phyloP scores from a whole-genome alignment of 139 green algal species.

The Chlorella sorokiniana region DNA sequence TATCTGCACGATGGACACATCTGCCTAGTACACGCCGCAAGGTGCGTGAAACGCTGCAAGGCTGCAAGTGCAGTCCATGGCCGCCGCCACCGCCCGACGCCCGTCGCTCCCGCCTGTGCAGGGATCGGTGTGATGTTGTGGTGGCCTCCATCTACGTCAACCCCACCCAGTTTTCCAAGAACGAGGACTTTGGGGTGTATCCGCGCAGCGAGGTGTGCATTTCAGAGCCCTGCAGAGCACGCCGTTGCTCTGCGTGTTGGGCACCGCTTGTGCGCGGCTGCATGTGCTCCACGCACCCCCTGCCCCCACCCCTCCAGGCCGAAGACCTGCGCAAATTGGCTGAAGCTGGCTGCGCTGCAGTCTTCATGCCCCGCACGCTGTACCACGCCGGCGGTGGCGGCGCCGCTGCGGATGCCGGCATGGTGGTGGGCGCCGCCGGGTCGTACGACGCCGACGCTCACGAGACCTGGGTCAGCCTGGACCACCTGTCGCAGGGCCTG shows the following conservation, averaged over 20 bases:
- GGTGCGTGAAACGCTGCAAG: conserved; percentile 38
- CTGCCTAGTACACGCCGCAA: conserved; percentile 78
- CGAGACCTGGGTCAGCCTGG: conserved; percentile 82
- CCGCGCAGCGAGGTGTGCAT: conserved; percentile 69
- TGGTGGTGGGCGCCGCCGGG: conserved; percentile 61
- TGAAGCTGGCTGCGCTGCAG: conserved; percentile 63
- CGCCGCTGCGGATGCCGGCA: conserved; percentile 39
- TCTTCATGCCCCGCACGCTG: conserved; percentile 68
- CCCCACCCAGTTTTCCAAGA: conserved; percentile 83
- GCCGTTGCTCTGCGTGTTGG: neutral
- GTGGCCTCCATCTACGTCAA: conserved; percentile 98
- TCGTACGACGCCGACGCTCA: conserved; percentile 55
- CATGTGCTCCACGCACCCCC: neutral
- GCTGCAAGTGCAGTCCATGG: neutral
- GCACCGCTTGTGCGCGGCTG: neutral
- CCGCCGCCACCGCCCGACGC: too few relatives aligned
- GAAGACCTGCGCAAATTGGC: conserved; percentile 78
- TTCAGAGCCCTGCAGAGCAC: neutral
- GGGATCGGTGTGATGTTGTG: conserved; percentile 79
- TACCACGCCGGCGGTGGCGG: conserved; percentile 28
- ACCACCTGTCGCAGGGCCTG: conserved; percentile 81
- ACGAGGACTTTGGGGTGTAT: conserved; percentile 97
- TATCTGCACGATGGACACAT: conserved; percentile 95
- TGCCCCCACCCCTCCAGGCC: conserved; percentile 46
- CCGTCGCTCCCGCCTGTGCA: conserved; percentile 39